Base-by-base conservation (phyloP, 164 flowering plant species). In the Pachysandra terminalis region DNA sequence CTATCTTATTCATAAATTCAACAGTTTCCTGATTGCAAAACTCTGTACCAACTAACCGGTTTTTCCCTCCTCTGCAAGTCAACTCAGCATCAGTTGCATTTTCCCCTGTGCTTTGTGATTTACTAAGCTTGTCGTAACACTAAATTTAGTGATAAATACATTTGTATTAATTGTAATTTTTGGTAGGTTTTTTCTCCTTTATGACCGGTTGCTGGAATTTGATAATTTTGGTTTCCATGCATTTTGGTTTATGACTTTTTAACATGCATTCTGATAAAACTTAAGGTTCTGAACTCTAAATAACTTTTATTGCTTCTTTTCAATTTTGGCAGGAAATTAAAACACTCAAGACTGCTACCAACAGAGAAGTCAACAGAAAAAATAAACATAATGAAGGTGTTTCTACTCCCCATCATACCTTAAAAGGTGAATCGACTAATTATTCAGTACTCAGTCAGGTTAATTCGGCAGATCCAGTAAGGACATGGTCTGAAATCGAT, bases 401-500 rank as follows among this genome's bases (percentile, higher is more conserved):
- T 69, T 68, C 77, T 56, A 40, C 35, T 62, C 64, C 68, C 68
- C 16, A 37, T 68, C 67, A 53, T 68, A 22, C 73, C 40, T 67
- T 62, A 27, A 73, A 76, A 66, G 66, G 61, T 52, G 58, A 69
- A 35, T 76, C 68, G 71, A 56, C 61, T 69, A 27, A 61, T 60
- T 62, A 73, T 71, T 78, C 56, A 59, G 76, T 67, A 23, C 56
- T 71, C 28, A 52, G 73, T 57, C 86, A 84, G 87, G 79, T 71
- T 71, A 84, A 81, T 60, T 17, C 68, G 55, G 77, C 77, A 61
- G 88, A 86, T 77, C 78, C 85, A 57, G 69, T 67, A 77, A 75
- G 63, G 65, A 63, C 78, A 21, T 77, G 79, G 84, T 73, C 87
- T 41, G 82, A 83, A 68, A 79, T 75, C 79, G 87, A 83, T 67